A percentile compares a stretch with the other conserved stretches of the same genome.
phyloP scores from a whole-genome alignment of 2,329 filamentous ascomycete species.

The Lasiodiplodia sp. region DNA sequence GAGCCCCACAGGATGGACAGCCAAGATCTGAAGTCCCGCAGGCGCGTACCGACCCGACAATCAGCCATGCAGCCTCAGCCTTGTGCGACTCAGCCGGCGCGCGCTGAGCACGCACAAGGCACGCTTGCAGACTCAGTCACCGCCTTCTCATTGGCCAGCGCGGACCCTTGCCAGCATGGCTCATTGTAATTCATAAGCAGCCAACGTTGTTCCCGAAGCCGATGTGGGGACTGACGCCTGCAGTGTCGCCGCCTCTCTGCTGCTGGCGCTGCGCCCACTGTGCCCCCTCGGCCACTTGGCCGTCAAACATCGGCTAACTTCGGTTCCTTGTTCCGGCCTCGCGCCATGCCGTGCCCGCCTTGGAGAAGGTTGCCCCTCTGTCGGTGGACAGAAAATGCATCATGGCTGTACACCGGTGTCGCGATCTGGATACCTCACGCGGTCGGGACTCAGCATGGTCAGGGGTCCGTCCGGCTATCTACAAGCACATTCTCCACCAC shows the following conservation, averaged over 20 bases:
- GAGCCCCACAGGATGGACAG: slow-evolving; percentile 13
- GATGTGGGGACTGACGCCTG: slow-evolving; percentile 20
- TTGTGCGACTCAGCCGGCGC: slow-evolving; percentile 19
- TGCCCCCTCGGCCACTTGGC: slow-evolving; percentile 6
- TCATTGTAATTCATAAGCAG: slow-evolving; percentile 15
- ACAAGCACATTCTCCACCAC: slow-evolving; percentile 10
- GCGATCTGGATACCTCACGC: not conserved
- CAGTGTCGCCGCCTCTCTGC: not conserved
- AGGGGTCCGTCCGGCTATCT: slow-evolving; percentile 15
- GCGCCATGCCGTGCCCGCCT: not conserved
- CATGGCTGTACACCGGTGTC: slow-evolving; percentile 6
- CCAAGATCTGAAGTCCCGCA: slow-evolving; percentile 24
- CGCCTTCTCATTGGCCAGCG: not conserved
- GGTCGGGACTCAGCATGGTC: not conserved
- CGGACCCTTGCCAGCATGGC: not conserved
- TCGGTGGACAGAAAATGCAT: not conserved
- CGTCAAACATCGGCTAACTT: not conserved
- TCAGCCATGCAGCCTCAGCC: slow-evolving; percentile 16
- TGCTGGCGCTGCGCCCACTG: not conserved
- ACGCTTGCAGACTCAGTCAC: not conserved
- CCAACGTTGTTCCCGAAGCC: slow-evolving; percentile 5
- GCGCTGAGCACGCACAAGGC: not conserved
- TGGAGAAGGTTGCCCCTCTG: not conserved
- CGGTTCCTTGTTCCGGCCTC: not conserved
- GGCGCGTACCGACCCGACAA: slow-evolving; percentile 22